Percentiles rank a stretch among this genome's conserved stretches.
phyloP scores from a whole-genome alignment of 2,329 filamentous ascomycete species.

The Ambrosiella cleistominuta region DNA sequence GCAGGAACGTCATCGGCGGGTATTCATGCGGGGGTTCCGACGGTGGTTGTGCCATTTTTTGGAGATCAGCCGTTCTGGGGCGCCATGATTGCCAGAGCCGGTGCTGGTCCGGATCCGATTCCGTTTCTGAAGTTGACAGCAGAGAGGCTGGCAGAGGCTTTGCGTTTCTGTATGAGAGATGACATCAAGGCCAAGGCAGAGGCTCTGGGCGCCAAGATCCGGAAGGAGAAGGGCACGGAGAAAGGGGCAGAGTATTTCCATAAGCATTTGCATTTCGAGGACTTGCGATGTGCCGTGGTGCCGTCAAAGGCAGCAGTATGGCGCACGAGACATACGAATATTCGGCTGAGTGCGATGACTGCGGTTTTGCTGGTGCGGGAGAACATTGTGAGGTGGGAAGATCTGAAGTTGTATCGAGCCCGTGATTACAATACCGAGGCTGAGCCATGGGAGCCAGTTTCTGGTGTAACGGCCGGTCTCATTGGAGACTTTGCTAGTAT shows the following conservation, averaged over 20 bases:
- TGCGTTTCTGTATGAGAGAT: conserved; percentile 40
- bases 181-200: conserved; percentile 38
- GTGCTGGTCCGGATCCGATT: conserved; percentile 54
- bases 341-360: conserved; percentile 54
- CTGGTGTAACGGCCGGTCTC: conserved; percentile 58
- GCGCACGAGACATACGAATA: conserved; percentile 46
- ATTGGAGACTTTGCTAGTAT: conserved; percentile 71
- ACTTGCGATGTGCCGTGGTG: conserved; percentile 51
- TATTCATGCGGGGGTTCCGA: conserved; percentile 64
- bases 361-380: conserved; percentile 50
- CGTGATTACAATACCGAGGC: conserved; percentile 60
- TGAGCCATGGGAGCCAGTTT: conserved; percentile 63
- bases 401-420: conserved; percentile 46
- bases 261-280: conserved; percentile 46
- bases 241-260: conserved; percentile 53
- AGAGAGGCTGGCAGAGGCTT: conserved; percentile 47
- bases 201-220: conserved; percentile 45
- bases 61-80: conserved; percentile 77
- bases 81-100: conserved; percentile 53
- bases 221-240: conserved; percentile 46
- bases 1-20: conserved; percentile 77
- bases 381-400: conserved; percentile 46
- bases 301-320: conserved; percentile 56
- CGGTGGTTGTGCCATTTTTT: conserved; percentile 73
- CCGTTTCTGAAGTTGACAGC: conserved; percentile 50